These are phyloP conservation scores for Asterella californica DNA, from an alignment of 225 moss, liverwort and hornwort genomes.

Conservation along the genomic window DNA sequence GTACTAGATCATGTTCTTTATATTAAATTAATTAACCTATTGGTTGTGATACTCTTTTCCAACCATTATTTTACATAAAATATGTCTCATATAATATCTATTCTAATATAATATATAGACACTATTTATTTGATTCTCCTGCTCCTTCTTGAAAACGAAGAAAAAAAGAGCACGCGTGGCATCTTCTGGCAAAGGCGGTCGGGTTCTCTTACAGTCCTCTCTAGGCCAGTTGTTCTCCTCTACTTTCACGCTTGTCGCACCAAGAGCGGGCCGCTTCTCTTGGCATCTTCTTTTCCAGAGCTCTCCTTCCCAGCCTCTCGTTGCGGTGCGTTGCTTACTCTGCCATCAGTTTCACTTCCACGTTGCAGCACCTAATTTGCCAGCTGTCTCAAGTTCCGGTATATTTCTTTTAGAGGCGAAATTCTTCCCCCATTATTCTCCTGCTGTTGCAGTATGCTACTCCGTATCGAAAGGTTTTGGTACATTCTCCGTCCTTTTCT, in stretches of 20 bases:
- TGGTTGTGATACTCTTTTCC: too few relatives aligned
- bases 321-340: neutral
- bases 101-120: too few relatives aligned
- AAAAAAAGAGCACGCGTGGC: neutral
- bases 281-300: neutral
- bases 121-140: too few relatives aligned
- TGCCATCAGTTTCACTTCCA: conserved; percentile 10
- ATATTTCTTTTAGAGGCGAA: neutral
- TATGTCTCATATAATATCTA: too few relatives aligned
- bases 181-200: neutral
- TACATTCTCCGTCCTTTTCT: neutral
- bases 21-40: too few relatives aligned
- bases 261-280: neutral
- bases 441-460: neutral
- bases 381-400: neutral
- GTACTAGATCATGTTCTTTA: too few relatives aligned
- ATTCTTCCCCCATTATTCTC: neutral
- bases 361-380: conserved; percentile 9
- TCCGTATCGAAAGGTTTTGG: neutral
- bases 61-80: too few relatives aligned
- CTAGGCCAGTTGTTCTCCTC: neutral
- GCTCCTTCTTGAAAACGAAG: neutral
- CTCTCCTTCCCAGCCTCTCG: conserved; percentile 10
- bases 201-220: neutral
- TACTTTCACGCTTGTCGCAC: neutral